phyloP scores from a whole-genome alignment of 805 yeast species.

The Wickerhamomyces silvicola region DNA sequence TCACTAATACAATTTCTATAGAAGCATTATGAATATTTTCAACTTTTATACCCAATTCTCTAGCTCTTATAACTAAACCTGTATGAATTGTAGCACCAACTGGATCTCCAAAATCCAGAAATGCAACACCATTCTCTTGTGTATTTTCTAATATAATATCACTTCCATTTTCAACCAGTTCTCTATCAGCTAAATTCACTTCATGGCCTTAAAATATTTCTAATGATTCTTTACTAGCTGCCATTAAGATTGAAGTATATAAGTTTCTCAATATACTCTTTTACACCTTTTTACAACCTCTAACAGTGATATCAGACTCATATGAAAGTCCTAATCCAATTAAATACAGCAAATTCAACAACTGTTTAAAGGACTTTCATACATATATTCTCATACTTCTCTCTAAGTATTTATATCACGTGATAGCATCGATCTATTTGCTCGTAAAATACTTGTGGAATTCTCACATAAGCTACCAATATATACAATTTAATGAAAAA shows the following conservation, averaged over 20 bases:
- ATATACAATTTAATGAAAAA: neutral
- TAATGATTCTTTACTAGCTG: slow-evolving; percentile 67
- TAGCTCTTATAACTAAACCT: slow-evolving; percentile 85
- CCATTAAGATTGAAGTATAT: slow-evolving; percentile 94
- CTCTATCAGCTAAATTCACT: slow-evolving; percentile 88
- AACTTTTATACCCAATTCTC: slow-evolving; percentile 71
- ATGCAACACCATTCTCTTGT: slow-evolving; percentile 78
- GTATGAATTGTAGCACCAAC: slow-evolving; percentile 99
- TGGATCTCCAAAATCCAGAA: slow-evolving; percentile 94
- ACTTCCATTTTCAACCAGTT: slow-evolving; percentile 84
- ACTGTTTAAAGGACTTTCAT: no score
- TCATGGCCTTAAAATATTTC: slow-evolving; percentile 83
- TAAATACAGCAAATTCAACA: slow-evolving; percentile 80
- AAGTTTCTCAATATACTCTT: slow-evolving; percentile 90
- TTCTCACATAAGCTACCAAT: no score
- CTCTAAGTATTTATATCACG: no score
- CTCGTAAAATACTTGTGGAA: no score
- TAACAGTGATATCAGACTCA: slow-evolving; percentile 87
- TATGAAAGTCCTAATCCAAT: slow-evolving; percentile 90
- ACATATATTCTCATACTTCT: no score
- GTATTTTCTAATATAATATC: slow-evolving; percentile 78
- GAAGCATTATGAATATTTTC: slow-evolving; percentile 92
- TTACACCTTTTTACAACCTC: slow-evolving; percentile 78
- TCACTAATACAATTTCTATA: no score
- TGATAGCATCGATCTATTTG: no score